Evolutionary conservation across 352 stramenopile species (phyloP), one percentile per base, ranked within the genome.

Genomic region (Phytopythium vexans): DNA sequence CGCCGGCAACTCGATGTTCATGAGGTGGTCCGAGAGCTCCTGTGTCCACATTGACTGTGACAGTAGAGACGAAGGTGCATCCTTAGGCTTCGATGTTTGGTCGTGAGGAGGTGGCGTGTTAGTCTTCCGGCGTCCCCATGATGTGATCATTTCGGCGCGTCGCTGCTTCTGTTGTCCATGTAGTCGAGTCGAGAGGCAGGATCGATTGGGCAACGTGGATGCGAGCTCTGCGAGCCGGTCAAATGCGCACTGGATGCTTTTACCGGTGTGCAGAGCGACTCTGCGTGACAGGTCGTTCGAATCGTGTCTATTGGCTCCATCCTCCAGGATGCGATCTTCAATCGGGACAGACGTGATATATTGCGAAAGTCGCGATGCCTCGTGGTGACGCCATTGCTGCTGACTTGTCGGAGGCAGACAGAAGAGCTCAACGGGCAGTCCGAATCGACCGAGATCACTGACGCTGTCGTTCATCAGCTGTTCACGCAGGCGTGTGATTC

Each of bases 81-180:
- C n/a, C 45, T 63, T 12, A 39, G 52, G 0, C 39, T 44, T 34
- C 48, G 49, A 6, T 21, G 43, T 45, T 70, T 41, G 33, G 40
- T 36, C 31, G 41, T 15, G 12, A 31, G 15, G 10, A 41, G 60
- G 16, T 58, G 51, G 11, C 38, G 41, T 47, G 21, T 47, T 56
- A 39, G 31, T 11, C 42, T 58, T 68, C 3, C 55, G 42, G 39
- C 66, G 73, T 1, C 60, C 57, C 62, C 74, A 82, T 0, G 62
- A 52, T 14, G 44, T 54, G 44, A 86, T 64, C 49, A 76, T 72
- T 42, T 60, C 78, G 27, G 66, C 62, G 12, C 60, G 67, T 1
- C 68, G 63, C 31, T 78, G 67, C 27, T 76, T 66, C 41, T 75
- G 56, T 27, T 84, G 68, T 34, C 68, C 60, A 43, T 84, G 56